Conservation (phyloP, 495 filamentous ascomycete genomes). For the Aspergillus nidulans region DNA sequence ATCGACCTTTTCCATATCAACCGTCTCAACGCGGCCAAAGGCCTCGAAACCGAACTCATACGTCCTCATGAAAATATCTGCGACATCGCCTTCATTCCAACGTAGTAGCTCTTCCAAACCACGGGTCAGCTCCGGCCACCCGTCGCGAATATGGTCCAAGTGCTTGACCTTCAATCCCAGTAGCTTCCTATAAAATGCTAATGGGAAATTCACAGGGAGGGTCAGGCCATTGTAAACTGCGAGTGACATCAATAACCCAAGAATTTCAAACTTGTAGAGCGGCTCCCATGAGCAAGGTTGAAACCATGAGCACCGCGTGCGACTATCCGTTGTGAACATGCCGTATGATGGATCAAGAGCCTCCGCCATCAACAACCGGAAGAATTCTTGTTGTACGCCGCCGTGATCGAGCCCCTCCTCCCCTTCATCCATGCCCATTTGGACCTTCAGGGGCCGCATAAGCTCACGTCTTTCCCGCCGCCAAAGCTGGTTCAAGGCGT, state of each 20-base stretch:
- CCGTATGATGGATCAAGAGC: conserved; percentile 72
- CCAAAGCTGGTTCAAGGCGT: conserved; percentile 88
- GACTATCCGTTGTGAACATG: conserved; percentile 69
- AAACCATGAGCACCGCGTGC: conserved; percentile 81
- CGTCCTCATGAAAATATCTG: conserved; percentile 71
- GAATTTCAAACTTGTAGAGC: conserved; percentile 82
- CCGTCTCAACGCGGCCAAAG: conserved; percentile 52
- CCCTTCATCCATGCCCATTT: conserved; percentile 71
- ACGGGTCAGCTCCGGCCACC: conserved; percentile 75
- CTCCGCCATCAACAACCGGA: conserved; percentile 73
- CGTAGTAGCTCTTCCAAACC: conserved; percentile 65
- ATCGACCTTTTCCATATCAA: conserved; percentile 51
- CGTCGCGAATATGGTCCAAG: conserved; percentile 73
- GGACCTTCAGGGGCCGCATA: conserved; percentile 79
- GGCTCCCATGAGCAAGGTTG: conserved; percentile 74
- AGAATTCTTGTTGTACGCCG: conserved; percentile 94
- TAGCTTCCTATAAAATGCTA: conserved; percentile 76
- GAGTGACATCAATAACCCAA: conserved; percentile 80
- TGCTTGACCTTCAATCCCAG: conserved; percentile 60
- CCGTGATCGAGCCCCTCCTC: conserved; percentile 92
- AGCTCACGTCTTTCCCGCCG: conserved; percentile 76
- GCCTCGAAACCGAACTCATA: conserved; percentile 81
- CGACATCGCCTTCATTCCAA: conserved; percentile 77
- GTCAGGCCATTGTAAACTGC: conserved; percentile 95
- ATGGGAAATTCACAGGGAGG: conserved; percentile 81